Evolutionary conservation across 352 stramenopile genomes (phyloP).

Genomic region (Globisporangium spiculum): DNA sequence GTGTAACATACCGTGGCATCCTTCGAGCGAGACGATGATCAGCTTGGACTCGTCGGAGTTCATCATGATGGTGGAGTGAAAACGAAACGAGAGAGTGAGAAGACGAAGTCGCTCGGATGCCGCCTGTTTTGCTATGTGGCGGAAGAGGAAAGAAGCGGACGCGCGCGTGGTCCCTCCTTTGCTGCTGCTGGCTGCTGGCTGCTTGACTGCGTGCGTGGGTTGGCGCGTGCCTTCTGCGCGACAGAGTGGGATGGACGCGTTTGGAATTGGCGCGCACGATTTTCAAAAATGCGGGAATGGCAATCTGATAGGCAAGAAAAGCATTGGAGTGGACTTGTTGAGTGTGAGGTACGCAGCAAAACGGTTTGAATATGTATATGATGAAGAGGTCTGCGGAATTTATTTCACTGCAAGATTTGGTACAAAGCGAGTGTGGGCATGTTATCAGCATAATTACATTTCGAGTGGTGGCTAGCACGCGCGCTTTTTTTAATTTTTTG

Average conservation of each 20-base stretch:
- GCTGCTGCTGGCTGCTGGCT: not conserved
- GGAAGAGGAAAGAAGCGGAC: not conserved
- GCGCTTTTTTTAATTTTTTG: no score
- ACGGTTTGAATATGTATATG: not conserved
- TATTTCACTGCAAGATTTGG: not conserved
- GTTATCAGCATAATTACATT: no score
- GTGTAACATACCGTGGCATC: constrained; percentile 65
- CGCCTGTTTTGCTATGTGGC: constrained; percentile 1
- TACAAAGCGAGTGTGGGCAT: not conserved
- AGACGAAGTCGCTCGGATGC: not conserved
- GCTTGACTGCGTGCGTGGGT: not conserved
- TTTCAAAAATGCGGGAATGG: constrained; percentile 1
- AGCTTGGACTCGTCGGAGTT: constrained; percentile 50
- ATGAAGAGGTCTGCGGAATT: not conserved
- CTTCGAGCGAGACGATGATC: constrained; percentile 83
- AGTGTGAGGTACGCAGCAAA: not conserved
- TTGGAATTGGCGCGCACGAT: constrained; percentile 2
- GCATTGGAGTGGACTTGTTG: not conserved
- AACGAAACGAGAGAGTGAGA: not conserved
- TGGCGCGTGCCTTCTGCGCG: not conserved
- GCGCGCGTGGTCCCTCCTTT: not conserved
- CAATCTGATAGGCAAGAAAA: not conserved
- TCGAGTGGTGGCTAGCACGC: no score
- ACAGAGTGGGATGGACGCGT: not conserved
- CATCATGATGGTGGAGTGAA: constrained; percentile 2